Evolutionary conservation across 495 filamentous ascomycete species (phyloP), one percentile per base, ranked within the genome.

Genomic region (Xylaria longipes): DNA sequence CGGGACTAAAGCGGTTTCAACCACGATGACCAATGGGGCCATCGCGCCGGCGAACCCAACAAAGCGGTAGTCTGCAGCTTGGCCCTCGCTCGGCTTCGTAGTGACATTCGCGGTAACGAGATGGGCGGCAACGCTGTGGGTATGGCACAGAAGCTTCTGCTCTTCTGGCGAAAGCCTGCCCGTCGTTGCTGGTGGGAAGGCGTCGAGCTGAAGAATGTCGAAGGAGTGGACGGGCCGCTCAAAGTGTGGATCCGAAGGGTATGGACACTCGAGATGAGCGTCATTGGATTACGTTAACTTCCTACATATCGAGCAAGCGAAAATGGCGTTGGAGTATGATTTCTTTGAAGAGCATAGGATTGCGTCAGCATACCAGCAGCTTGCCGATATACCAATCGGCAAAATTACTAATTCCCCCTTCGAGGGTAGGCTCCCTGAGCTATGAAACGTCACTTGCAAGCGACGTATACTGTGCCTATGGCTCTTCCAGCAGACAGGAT

Each of bases 181-280:
- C 87, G 96, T 58, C 87, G 96, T 78, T 99, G 96, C 84, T 99
- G 96, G 96, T 99, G 96, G 96, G 96, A 98, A 79, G 97, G 96
- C 11, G 91, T 98, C n/a, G 95, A 98, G 77, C 85, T 99, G 27
- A 88, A 94, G 22, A 82, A 91, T 67, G 93, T 99, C 17, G 97
- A 97, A 61, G 96, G 96, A 14, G 89, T 98, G 20, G 90, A 97
- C 45, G 97, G 96, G 35, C 92, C 90, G 75, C 84, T 99, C 76
- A 99, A 98, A 81, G 94, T 98, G 71, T 99, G 96, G 96, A 97
- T 98, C 76, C 87, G 96, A 71, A 86, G 96, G 76, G 96, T 99
- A 71, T 99, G 96, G 96, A 99, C 96, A 71, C 85, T 99, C 69
- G 96, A 99, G 88, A 99, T 99, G 96, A 96, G 93, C 81, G 94